Percentiles rank a stretch among this genome's conserved stretches.
These are phyloP conservation scores for Rugosomyces carneus DNA, from an alignment of 1,284 basidiomycete species.

Conservation along the genomic window DNA sequence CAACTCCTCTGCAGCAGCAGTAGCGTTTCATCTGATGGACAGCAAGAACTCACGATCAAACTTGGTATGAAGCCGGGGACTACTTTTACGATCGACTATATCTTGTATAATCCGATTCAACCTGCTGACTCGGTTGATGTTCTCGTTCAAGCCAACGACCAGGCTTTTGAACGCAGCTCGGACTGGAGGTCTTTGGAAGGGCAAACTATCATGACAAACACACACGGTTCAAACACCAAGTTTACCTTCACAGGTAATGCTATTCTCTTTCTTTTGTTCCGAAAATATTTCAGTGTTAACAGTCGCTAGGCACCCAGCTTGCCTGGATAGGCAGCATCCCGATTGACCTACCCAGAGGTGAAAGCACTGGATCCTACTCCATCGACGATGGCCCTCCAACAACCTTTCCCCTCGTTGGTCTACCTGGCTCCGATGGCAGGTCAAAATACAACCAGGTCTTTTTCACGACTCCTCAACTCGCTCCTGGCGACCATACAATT, in stretches of 20 bases:
- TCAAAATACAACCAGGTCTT: constrained; percentile 7
- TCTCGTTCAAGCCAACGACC: constrained; percentile 15
- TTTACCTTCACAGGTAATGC: neutral
- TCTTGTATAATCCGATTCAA: too few species aligned
- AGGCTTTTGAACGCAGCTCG: constrained; percentile 15
- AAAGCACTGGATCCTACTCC: constrained; percentile 3
- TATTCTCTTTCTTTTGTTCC: neutral
- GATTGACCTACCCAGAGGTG: neutral
- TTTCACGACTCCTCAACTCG: constrained; percentile 10
- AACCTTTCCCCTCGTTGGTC: constrained; percentile 3
- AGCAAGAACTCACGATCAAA: too few species aligned
- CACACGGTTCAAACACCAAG: neutral
- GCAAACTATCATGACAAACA: neutral
- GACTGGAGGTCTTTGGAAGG: constrained; percentile 16
- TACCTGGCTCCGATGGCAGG: constrained; percentile 1
- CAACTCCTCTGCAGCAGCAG: neutral
- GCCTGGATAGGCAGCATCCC: neutral
- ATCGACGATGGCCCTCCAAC: constrained; percentile 8
- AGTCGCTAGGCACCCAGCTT: constrained; percentile 10
- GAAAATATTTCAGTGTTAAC: neutral
- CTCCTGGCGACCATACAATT: constrained; percentile 6
- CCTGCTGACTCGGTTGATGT: constrained; percentile 6
- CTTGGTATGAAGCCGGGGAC: too few species aligned
- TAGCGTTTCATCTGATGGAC: too few species aligned
- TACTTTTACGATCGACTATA: too few species aligned